Percentiles rank a stretch among this genome's conserved stretches.
Evolutionary conservation across 176 grass and related monocot species (phyloP).

Genomic region (Triticum turgidum): DNA sequence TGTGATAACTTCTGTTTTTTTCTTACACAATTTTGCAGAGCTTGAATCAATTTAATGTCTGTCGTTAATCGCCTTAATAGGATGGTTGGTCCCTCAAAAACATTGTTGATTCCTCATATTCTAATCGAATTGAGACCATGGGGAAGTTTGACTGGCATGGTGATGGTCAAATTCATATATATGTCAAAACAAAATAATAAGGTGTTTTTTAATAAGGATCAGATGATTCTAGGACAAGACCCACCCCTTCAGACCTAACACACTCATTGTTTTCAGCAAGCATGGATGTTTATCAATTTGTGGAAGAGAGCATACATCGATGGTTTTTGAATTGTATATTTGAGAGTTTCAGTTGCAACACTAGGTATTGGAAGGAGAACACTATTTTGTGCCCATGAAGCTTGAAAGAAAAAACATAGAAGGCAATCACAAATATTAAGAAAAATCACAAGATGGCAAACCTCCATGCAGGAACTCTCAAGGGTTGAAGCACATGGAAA

Average conservation of each 20-base stretch:
- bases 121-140: background rate
- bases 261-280: background rate
- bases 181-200: background rate
- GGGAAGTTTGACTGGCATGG: background rate
- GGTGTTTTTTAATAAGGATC: constrained; percentile 2
- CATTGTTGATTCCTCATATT: background rate
- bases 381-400: background rate
- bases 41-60: background rate
- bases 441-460: constrained; percentile 18
- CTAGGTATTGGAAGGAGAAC: background rate
- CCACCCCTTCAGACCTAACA: background rate
- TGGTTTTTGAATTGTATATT: background rate
- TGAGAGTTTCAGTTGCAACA: background rate
- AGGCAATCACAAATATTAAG: background rate
- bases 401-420: background rate
- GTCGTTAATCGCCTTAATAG: background rate
- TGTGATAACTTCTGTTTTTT: background rate
- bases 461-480: constrained; percentile 58
- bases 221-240: background rate
- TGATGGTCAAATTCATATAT: background rate
- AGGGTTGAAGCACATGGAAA: constrained; percentile 47
- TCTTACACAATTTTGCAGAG: background rate
- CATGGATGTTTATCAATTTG: background rate
- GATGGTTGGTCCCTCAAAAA: background rate
- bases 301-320: background rate